A percentile compares a stretch with the other conserved stretches of the same genome.
Conservation (phyloP, 805 yeast species). For the Peterozyma xylosa region DNA sequence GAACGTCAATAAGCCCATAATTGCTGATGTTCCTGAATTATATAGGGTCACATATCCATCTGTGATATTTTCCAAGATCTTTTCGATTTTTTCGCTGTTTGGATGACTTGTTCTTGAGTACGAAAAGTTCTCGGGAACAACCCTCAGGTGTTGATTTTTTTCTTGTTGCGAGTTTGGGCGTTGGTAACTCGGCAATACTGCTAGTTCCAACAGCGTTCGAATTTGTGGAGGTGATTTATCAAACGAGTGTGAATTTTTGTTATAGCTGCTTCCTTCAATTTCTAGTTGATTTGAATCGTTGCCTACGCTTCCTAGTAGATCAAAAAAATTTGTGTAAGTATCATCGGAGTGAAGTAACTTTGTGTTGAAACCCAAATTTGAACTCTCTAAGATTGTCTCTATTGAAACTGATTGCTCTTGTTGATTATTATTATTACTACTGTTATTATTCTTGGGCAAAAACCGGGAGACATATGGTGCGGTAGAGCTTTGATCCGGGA, state of each 20-base stretch:
- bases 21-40: slow-evolving; percentile 44
- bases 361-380: slow-evolving; percentile 25
- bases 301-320: slow-evolving; percentile 7
- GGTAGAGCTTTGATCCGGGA: background rate
- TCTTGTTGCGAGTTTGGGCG: background rate
- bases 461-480: background rate
- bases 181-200: background rate
- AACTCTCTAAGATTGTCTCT: background rate
- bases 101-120: slow-evolving; percentile 39
- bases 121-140: slow-evolving; percentile 18
- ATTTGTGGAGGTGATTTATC: background rate
- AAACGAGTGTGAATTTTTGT: background rate
- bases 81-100: slow-evolving; percentile 38
- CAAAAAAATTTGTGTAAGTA: slow-evolving; percentile 12
- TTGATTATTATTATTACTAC: no score
- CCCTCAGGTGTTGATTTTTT: background rate
- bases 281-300: background rate
- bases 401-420: background rate
- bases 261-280: slow-evolving; percentile 9
- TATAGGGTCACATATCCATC: slow-evolving; percentile 39
- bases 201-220: background rate
- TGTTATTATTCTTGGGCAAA: background rate
- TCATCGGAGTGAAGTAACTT: slow-evolving; percentile 28
- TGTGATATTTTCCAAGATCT: slow-evolving; percentile 34
- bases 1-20: slow-evolving; percentile 39